phyloP scores from a whole-genome alignment of 202 grass and related monocot genomes.

The Eragrostis tef region DNA sequence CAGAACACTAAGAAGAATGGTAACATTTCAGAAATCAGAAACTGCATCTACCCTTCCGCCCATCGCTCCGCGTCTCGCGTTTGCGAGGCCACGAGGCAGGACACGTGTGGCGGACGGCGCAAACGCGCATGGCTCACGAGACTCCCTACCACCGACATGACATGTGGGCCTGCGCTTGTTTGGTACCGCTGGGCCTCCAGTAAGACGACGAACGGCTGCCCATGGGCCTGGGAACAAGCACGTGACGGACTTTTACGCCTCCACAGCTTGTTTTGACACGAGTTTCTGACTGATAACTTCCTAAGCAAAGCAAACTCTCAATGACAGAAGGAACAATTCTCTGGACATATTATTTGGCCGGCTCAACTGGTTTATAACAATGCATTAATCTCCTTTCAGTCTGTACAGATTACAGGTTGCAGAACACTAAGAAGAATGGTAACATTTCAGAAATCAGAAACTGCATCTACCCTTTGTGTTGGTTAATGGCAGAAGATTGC shows the following conservation, averaged over 20 bases:
- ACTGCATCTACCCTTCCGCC: slow-evolving; percentile 38
- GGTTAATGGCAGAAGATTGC: slow-evolving; percentile 44
- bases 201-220: too few species aligned
- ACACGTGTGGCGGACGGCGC: slow-evolving; percentile 38
- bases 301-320: neutral
- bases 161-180: neutral
- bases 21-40: slow-evolving; percentile 30
- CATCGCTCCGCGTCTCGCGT: neutral
- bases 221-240: neutral
- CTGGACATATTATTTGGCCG: neutral
- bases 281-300: too few species aligned
- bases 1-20: slow-evolving; percentile 13
- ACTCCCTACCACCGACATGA: neutral
- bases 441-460: slow-evolving; percentile 33
- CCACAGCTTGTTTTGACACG: too few species aligned
- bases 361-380: neutral
- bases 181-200: neutral
- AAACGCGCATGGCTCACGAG: neutral
- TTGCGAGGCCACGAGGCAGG: neutral
- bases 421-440: slow-evolving; percentile 3
- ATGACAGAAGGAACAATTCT: neutral
- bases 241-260: too few species aligned
- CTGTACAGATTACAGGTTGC: slow-evolving; percentile 48
- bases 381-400: slow-evolving; percentile 30
- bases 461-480: slow-evolving; percentile 45